These are phyloP conservation scores for Penicillium sp. DNA, from an alignment of 2,329 filamentous ascomycete genomes.

Conservation along the genomic window DNA sequence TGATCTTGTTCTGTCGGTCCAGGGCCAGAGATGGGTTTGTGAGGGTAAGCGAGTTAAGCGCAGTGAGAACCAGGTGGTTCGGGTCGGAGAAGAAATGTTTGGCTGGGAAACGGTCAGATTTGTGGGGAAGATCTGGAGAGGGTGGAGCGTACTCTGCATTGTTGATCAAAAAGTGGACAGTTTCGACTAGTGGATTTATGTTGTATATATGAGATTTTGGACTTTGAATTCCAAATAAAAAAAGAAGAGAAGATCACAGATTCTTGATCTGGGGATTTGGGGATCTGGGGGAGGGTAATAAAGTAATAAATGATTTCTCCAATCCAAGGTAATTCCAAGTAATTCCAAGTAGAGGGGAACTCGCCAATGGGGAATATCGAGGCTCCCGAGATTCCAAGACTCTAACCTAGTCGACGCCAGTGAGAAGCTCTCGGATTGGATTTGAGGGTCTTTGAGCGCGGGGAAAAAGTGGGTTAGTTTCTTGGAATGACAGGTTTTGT, in stretches of 20 bases:
- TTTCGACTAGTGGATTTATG: not conserved
- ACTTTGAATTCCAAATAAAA: not conserved
- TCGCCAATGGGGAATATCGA: not conserved
- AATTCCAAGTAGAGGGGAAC: not conserved
- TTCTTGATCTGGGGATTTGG: not conserved
- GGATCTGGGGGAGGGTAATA: no score
- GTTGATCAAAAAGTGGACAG: conserved; percentile 16
- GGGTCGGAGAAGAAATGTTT: conserved; percentile 93
- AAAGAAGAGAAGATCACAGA: no score
- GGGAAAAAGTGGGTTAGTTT: conserved; percentile 30
- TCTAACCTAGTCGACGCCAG: not conserved
- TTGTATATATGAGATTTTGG: no score
- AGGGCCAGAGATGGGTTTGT: conserved; percentile 82
- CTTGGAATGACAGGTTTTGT: conserved; percentile 6
- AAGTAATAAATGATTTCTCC: not conserved
- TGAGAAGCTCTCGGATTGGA: conserved; percentile 13
- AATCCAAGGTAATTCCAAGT: no score
- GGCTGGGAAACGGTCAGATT: conserved; percentile 26
- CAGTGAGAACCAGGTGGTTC: conserved; percentile 70
- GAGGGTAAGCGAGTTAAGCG: conserved; percentile 72
- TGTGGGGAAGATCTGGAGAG: conserved; percentile 1
- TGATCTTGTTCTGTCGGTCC: conserved; percentile 75
- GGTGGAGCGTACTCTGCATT: conserved; percentile 39
- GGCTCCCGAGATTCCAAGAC: not conserved
- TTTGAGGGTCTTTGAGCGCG: conserved; percentile 16